Evolutionary conservation across 306 rosid species (phyloP), one percentile per base, ranked within the genome.

Genomic region (Delonix regia): DNA sequence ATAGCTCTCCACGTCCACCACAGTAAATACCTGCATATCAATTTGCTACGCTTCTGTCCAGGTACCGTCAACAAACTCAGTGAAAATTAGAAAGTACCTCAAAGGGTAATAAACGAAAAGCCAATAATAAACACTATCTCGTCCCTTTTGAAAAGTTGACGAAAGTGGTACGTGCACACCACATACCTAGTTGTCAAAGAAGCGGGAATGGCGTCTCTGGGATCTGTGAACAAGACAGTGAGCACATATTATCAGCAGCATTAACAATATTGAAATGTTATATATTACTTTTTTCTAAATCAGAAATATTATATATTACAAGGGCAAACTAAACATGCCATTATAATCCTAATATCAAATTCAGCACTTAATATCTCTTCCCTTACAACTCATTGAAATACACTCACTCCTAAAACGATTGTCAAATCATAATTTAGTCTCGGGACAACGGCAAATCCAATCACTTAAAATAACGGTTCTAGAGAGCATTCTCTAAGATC

Each of bases 171-270:
- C 16, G 12, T 48, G 53, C 4, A 2, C 2, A 15, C 28, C 45
- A 66, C 92, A 66, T 88, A 88, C 98, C 97, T 94, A 94, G 80
- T 73, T 88, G 82, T 93, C 96, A 33, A 80, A 80, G 83, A 93
- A 88, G 83, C 98, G 96, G 73, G 93, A 88, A 12, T 90, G 90
- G 8, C 89, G 92, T 78, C 92, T 90, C 14, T 82, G 83, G 4
- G 90, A 91, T 81, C 98, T 94, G 93, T 60, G 65, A 76, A 86
- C 24, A 59, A 71, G 77, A 77, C 56, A 85, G 77, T 49, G 69
- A 61, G 38, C 33, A 57, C 18, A 18, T 22, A 71, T 81, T 67
- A 83, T 49, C 14, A 30, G 47, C 18, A 70, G 24, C 27, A 48
- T 3, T 16, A 24, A 48, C 34, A 79, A 76, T 59, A 52, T 33